Evolutionary conservation across 108 stramenopile species (phyloP).

Genomic region (Skeletonema menzelii): DNA sequence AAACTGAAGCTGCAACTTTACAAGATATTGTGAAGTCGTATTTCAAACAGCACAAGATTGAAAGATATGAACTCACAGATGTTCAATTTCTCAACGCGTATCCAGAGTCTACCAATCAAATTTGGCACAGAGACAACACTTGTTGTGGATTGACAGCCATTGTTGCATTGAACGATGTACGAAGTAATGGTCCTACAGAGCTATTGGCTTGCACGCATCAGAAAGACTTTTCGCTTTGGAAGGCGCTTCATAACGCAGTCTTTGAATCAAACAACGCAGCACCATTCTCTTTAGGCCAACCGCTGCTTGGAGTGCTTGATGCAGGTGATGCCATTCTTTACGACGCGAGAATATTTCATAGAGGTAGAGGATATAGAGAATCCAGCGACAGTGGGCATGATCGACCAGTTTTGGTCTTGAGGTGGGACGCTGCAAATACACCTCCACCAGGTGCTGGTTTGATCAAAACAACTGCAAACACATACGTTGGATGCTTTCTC

Average conservation of each 20-base stretch:
- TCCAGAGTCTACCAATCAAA: constrained; percentile 35
- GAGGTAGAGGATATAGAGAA: constrained; percentile 28
- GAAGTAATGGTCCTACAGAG: constrained; percentile 39
- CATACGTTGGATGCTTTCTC: constrained; percentile 15
- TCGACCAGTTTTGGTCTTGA: constrained; percentile 33
- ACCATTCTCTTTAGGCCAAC: background rate
- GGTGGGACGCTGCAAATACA: constrained; percentile 34
- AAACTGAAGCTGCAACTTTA: background rate
- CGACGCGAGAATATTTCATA: constrained; percentile 36
- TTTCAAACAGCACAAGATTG: constrained; percentile 26
- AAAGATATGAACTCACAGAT: constrained; percentile 26
- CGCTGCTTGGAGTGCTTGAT: constrained; percentile 32
- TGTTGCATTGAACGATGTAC: constrained; percentile 37
- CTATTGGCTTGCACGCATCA: constrained; percentile 25
- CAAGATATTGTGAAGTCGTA: constrained; percentile 28
- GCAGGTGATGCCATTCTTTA: constrained; percentile 32
- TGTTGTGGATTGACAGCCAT: constrained; percentile 35
- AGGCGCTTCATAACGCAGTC: background rate
- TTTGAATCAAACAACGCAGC: background rate
- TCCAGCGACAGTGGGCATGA: background rate
- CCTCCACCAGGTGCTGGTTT: constrained; percentile 39
- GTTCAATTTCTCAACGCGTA: constrained; percentile 42
- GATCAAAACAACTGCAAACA: constrained; percentile 25
- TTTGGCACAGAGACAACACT: constrained; percentile 38
- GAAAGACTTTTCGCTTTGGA: constrained; percentile 17